These are phyloP conservation scores for Wallacemonas sp. DNA, from an alignment of 208 protist genomes.

Conservation along the genomic window DNA sequence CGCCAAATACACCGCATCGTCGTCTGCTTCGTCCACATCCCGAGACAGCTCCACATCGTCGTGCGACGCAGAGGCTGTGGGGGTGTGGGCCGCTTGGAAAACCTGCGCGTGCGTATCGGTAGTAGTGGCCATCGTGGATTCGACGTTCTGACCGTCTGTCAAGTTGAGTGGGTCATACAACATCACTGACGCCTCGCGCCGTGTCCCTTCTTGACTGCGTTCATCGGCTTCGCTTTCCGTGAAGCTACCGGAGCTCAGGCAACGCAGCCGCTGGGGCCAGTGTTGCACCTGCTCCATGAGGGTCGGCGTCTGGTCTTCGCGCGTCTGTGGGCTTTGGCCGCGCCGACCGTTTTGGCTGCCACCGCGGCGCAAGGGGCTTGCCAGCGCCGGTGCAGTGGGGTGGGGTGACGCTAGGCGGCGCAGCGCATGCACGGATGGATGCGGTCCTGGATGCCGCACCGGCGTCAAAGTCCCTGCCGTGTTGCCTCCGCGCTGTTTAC, in stretches of 20 bases:
- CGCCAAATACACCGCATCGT: background rate
- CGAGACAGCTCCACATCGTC: background rate
- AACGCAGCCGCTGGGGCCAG: background rate
- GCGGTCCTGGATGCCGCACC: background rate
- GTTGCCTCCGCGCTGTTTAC: background rate
- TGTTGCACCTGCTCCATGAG: slow-evolving; percentile 8
- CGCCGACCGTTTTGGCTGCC: background rate
- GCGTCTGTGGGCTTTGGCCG: background rate
- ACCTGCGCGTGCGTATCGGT: too few species aligned
- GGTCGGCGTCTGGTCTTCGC: background rate
- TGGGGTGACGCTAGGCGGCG: background rate
- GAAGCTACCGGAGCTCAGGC: background rate
- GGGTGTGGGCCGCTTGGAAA: too few species aligned
- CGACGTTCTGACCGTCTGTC: too few species aligned
- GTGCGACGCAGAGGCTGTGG: too few species aligned
- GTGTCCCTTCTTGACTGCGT: too few species aligned
- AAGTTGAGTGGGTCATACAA: slow-evolving; percentile 1
- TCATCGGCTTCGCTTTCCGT: background rate
- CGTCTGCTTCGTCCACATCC: background rate
- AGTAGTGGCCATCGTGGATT: too few species aligned
- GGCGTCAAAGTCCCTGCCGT: background rate
- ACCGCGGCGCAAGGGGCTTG: background rate
- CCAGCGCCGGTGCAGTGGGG: background rate
- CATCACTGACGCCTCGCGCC: too few species aligned
- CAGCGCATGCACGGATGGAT: background rate